Base-by-base conservation (phyloP, 1,284 basidiomycete species). In the Rhodotorula mucilaginosa region DNA sequence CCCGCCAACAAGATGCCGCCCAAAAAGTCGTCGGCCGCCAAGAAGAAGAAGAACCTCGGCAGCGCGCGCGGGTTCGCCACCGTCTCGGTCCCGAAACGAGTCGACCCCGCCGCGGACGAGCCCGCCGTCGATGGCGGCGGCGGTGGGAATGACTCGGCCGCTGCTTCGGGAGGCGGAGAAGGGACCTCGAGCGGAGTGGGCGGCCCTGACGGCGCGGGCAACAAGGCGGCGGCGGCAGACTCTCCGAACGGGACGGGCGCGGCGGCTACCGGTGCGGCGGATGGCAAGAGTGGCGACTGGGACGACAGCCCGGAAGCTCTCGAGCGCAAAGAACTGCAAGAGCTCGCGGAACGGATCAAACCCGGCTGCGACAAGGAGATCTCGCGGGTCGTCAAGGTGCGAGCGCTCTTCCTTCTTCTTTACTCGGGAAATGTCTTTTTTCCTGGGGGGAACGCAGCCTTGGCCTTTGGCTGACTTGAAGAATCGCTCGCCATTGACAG, bases 311-410 rank as follows among this genome's bases (percentile, higher is more conserved):
- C 83, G 44, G 83, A 83, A 60, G 82, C 64, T 26, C 57, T 80
- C n/a, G 86, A 87, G 77, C 86, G 88, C 68, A 83, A 78, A 76
- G 82, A 82, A 49, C 81, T 90, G 64, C 89, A 91, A 81, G 81
- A 79, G 65, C 79, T 93, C 59, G 86, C 94, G 0, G 93, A 97
- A 74, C 89, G 87, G 77, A 83, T 91, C 47, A 91, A 96, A 78
- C 92, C 95, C 23, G 92, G 89, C 77, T 90, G 87, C 3, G 93
- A 97, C 79, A 95, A 90, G 81, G 97, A 98, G 77, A 87, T 95
- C 65, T 81, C 84, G 3, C 86, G 93, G 78, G 86, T 85, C 19
- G 78, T 87, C 68, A 88, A 87, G 83, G 87, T 86, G 64, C 29
- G 81, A 26, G 26, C 26, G 26, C 26, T 26, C n/a, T 8, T 34